A percentile compares a stretch with the other conserved stretches of the same genome.
Evolutionary conservation across 495 filamentous ascomycete genomes (phyloP).

Genomic region (Hypoxylon fuscum): DNA sequence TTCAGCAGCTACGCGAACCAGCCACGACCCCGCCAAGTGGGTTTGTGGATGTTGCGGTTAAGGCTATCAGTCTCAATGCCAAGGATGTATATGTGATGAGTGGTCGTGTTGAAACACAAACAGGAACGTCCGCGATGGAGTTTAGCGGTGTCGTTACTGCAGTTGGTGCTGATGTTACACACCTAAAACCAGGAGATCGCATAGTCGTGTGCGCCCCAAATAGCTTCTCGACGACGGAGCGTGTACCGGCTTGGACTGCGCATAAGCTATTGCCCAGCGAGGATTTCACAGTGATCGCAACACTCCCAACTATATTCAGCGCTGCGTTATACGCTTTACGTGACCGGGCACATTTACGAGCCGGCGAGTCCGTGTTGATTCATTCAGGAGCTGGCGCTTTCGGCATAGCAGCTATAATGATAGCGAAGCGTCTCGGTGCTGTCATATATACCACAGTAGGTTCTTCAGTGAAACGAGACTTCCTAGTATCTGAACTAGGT

Average conservation of each 20-base stretch:
- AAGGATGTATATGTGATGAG: not conserved
- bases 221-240: not conserved
- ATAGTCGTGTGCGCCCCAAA: not conserved
- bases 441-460: conserved; percentile 62
- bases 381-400: conserved; percentile 61
- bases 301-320: conserved; percentile 52
- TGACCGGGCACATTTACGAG: conserved; percentile 41
- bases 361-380: conserved; percentile 63
- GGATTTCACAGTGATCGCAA: conserved; percentile 31
- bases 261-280: conserved; percentile 41
- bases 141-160: not conserved
- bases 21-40: not conserved
- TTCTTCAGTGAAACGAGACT: conserved; percentile 47
- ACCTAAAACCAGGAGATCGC: not conserved
- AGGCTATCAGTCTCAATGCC: not conserved
- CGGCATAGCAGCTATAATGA: conserved; percentile 60
- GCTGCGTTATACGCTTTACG: conserved; percentile 60
- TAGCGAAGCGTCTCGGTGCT: conserved; percentile 56
- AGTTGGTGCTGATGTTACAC: not conserved
- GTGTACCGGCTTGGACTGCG: not conserved
- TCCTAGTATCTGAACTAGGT: conserved; percentile 56
- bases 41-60: not conserved
- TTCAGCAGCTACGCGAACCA: not conserved
- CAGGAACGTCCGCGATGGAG: not conserved
- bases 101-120: not conserved